phyloP scores from a whole-genome alignment of 257 asterid genomes.

The Solanum rostratum region DNA sequence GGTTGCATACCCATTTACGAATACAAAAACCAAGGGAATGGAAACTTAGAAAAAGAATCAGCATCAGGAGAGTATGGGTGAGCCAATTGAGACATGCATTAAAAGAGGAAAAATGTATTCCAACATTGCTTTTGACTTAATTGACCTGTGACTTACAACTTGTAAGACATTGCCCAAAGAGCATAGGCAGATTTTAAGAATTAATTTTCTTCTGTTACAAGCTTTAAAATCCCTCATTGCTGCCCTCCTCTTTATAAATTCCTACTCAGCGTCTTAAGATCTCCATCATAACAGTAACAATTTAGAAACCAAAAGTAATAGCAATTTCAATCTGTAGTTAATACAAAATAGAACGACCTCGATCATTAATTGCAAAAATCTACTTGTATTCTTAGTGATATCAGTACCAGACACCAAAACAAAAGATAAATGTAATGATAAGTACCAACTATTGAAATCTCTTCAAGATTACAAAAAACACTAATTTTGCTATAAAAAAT shows the following conservation, averaged over 20 bases:
- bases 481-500: neutral
- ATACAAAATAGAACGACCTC: neutral
- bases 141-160: neutral
- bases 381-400: too few relatives aligned
- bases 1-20: neutral
- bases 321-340: neutral
- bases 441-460: constrained; percentile 5
- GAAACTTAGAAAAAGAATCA: neutral
- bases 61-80: neutral
- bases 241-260: neutral
- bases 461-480: neutral
- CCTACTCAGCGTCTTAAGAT: neutral
- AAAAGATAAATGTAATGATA: neutral
- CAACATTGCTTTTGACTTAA: neutral
- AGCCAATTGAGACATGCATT: neutral
- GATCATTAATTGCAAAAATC: too few relatives aligned
- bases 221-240: neutral
- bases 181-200: neutral
- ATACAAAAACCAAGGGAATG: neutral
- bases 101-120: neutral
- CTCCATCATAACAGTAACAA: neutral
- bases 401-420: rapidly evolving
- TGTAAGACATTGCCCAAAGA: neutral
- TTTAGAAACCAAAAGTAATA: neutral
- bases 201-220: neutral